phyloP scores from a whole-genome alignment of 2,329 filamentous ascomycete genomes.

The Exophiala lecanii-corni region DNA sequence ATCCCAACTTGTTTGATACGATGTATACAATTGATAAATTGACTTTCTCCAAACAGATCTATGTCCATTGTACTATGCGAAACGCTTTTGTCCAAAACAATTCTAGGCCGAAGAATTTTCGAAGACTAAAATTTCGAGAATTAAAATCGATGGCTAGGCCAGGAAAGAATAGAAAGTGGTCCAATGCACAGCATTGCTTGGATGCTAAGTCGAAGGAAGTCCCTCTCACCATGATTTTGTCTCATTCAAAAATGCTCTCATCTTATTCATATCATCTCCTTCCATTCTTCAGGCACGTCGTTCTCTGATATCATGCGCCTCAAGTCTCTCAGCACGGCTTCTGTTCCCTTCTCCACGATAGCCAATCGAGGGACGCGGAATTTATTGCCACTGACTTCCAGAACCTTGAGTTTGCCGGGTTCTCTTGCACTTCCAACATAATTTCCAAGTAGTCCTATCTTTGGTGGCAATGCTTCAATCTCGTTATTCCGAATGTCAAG shows the following conservation, averaged over 20 bases:
- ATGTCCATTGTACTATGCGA: no score
- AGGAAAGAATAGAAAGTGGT: no score
- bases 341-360: constrained; percentile 79
- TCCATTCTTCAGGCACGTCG: constrained; percentile 34
- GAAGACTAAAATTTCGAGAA: no score
- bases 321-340: constrained; percentile 76
- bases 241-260: background rate
- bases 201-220: no score
- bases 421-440: constrained; percentile 36
- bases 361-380: constrained; percentile 85
- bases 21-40: no score
- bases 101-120: no score
- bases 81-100: no score
- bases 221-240: no score
- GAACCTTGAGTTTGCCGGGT: constrained; percentile 56
- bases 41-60: no score
- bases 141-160: no score
- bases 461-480: constrained; percentile 73
- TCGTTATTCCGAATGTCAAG: constrained; percentile 83
- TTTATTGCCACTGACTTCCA: constrained; percentile 74
- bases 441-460: constrained; percentile 71
- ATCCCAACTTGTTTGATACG: no score
- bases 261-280: constrained; percentile 13
- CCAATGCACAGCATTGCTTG: no score
- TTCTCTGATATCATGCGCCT: constrained; percentile 65